Conservation (phyloP, 805 yeast genomes). For the Candida koratica region DNA sequence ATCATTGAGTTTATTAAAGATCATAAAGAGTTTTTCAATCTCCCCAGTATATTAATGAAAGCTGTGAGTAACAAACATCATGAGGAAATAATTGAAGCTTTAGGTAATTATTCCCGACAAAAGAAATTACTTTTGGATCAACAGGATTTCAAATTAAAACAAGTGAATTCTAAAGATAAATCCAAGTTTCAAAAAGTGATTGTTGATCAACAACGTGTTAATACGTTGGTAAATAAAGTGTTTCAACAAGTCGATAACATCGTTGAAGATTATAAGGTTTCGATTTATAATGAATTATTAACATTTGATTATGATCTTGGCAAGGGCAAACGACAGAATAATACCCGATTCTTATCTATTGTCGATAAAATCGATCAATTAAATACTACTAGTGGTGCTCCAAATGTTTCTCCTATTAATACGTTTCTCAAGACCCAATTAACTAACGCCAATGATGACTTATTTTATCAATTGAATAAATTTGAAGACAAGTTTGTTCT, state of each 20-base stretch:
- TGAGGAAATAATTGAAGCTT: constrained; percentile 33
- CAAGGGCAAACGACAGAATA: constrained; percentile 14
- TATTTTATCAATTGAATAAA: constrained; percentile 33
- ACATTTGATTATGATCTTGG: constrained; percentile 31
- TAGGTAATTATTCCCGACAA: constrained; percentile 23
- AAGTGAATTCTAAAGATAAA: constrained; percentile 19
- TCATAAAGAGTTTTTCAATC: constrained; percentile 33
- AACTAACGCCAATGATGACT: constrained; percentile 26
- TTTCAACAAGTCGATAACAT: constrained; percentile 32
- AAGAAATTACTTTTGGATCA: constrained; percentile 11
- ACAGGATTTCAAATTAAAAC: constrained; percentile 12
- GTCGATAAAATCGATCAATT: constrained; percentile 39
- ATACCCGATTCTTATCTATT: constrained; percentile 33
- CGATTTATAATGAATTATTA: constrained; percentile 34
- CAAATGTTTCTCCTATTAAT: constrained; percentile 19
- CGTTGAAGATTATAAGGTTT: constrained; percentile 31
- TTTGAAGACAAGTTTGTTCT: constrained; percentile 31
- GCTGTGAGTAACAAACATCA: constrained; percentile 29
- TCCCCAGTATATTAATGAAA: constrained; percentile 30
- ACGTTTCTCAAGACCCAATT: constrained; percentile 36
- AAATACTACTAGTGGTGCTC: constrained; percentile 18
- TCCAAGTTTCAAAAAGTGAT: constrained; percentile 11
- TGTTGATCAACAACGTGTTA: constrained; percentile 15
- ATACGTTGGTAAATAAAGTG: constrained; percentile 29
- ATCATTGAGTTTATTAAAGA: constrained; percentile 34